A percentile compares a stretch with the other conserved stretches of the same genome.
Evolutionary conservation across 495 filamentous ascomycete genomes (phyloP).

Genomic region (Evernia prunastri): DNA sequence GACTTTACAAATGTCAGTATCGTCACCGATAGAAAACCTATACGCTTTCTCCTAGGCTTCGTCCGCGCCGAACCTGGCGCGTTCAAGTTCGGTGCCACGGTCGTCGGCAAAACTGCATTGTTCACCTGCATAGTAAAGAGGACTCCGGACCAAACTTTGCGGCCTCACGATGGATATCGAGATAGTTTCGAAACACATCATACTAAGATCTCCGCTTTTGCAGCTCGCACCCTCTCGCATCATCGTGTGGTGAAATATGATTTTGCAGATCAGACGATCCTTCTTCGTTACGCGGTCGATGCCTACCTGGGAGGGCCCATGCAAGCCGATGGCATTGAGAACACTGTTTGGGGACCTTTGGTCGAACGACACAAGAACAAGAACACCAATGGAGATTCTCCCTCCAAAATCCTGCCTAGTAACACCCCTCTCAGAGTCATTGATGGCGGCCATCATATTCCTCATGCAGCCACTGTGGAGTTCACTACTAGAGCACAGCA

Average conservation of each 20-base stretch:
- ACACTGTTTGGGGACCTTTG: neutral
- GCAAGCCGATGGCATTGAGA: neutral
- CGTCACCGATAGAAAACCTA: constrained; percentile 13
- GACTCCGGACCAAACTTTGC: neutral
- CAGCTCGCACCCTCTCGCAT: constrained; percentile 2
- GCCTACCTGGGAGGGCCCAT: neutral
- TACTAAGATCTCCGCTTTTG: neutral
- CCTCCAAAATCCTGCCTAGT: neutral
- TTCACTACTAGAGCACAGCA: constrained; percentile 4
- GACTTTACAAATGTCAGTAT: constrained; percentile 6
- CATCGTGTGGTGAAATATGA: constrained; percentile 12
- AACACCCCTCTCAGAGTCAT: constrained; percentile 6
- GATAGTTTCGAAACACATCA: neutral
- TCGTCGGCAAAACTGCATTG: constrained; percentile 12
- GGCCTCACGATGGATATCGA: constrained; percentile 3
- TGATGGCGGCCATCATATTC: neutral
- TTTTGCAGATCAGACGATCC: constrained; percentile 2
- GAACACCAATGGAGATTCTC: neutral
- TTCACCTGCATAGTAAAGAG: constrained; percentile 11
- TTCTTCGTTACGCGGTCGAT: constrained; percentile 13
- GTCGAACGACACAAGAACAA: neutral
- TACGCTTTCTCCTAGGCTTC: constrained; percentile 11
- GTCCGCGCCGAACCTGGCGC: neutral
- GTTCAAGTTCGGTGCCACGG: constrained; percentile 12
- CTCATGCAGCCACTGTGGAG: constrained; percentile 11